Base-by-base conservation (phyloP, 2,329 filamentous ascomycete genomes). In the Fonsecaea pedrosoi region DNA sequence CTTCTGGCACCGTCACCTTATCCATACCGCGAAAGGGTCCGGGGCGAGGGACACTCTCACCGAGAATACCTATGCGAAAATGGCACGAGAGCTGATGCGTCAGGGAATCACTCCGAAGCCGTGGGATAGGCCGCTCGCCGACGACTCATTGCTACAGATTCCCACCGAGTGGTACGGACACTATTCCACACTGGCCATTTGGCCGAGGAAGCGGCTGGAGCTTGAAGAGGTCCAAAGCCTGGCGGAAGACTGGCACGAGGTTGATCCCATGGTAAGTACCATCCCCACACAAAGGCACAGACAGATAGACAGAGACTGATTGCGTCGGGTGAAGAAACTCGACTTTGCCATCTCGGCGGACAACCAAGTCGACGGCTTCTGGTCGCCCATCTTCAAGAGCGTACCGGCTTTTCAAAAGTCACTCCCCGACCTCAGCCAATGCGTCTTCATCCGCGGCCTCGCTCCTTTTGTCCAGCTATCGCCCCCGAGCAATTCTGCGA, bases 1-100 rank as follows among this genome's bases (percentile, higher is more conserved):
- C 65, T 81, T 81, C 65, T 82, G 79, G 79, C 76, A 79, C 40
- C 74, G 76, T 3, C 79, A 81, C 68, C 65, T 82, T 7, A 72
- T 78, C 9, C 76, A 74, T 30, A 60, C 65, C n/a, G 34, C 56
- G 30, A 34, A n/a, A 21, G 50, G 25, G 6, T 54, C 32, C 18
- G 42, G 56, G 40, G 48, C 57, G 34, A 45, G 40, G 6, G 30
- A 61, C n/a, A 65, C 62, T 30, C 25, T 25, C 25, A 55, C 57
- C n/a, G 68, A 72, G 55, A 61, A 68, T 38, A 72, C 70, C 8
- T 74, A 73, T 56, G 54, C 65, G 12, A 58, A 64, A 10, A 73
- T 73, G 71, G 69, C 65, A 12, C 61, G 50, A 60, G 61, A 63
- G 25, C 55, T 74, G 13, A 60, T 60, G 35, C 53, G 61, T 10